Evolutionary conservation across 371 early-diverging fungal species (phyloP).

Genomic region (Mortierella sp.): DNA sequence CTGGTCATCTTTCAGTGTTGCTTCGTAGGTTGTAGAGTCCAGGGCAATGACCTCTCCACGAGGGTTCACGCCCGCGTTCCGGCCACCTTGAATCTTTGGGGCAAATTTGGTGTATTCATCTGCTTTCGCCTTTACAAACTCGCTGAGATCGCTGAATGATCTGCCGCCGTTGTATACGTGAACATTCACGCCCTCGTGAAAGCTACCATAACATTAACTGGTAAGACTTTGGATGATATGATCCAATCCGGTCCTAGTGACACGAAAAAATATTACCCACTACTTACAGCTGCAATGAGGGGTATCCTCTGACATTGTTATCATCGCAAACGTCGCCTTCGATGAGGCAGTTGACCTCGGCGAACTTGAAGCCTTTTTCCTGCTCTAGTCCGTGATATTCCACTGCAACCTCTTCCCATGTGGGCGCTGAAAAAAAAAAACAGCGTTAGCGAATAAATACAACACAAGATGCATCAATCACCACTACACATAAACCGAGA

Average conservation of each 20-base stretch:
- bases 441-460: not conserved
- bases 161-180: conserved; percentile 57
- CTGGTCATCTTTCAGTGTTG: conserved; percentile 18
- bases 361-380: conserved; percentile 69
- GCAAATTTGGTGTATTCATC: conserved; percentile 5
- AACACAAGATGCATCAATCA: not conserved
- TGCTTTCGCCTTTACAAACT: conserved; percentile 17
- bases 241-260: not conserved
- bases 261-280: no score
- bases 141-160: conserved; percentile 18
- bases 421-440: conserved; percentile 57
- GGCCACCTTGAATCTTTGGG: not conserved
- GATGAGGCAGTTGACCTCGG: conserved; percentile 80
- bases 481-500: not conserved
- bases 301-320: conserved; percentile 66
- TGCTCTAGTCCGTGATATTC: conserved; percentile 44
- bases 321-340: conserved; percentile 75
- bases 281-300: conserved; percentile 73
- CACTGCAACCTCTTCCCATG: conserved; percentile 60
- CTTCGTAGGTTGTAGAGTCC: conserved; percentile 22
- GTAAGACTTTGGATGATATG: not conserved
- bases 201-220: conserved; percentile 19
- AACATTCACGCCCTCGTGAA: conserved; percentile 63
- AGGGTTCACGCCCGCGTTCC: conserved; percentile 8
- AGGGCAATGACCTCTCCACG: conserved; percentile 27